Base-by-base conservation (phyloP, 352 stramenopile species). In the Phytophthora tubulina region DNA sequence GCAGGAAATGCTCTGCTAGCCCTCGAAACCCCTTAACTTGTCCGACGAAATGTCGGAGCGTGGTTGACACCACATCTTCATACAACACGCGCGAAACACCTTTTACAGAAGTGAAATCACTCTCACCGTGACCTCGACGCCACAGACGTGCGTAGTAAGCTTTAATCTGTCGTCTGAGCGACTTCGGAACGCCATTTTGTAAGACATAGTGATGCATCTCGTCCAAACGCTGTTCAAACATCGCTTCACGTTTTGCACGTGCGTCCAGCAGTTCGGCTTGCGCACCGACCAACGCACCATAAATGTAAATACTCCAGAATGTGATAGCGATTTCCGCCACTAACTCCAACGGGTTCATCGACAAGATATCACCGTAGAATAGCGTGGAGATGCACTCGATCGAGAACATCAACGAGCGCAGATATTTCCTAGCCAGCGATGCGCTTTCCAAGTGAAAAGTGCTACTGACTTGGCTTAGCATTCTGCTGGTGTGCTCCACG, bases 151-250 rank as follows among this genome's bases (percentile, higher is more conserved):
- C 82, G 52, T 92, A 92, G 60, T 91, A 92, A 31, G 85, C 68
- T 68, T 94, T 92, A 49, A 93, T 85, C 41, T 93, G 84, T 38
- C 80, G 79, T 61, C 88, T 90, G 21, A 94, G 64, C 2, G 51
- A 65, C 39, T 94, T 91, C 2, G 84, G 84, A 1, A 92, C 79
- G 1, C 80, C 80, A 61, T 94, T 91, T 30, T 92, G 72, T 4
- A 89, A 56, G 6, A 94, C 51, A 46, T 92, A 94, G 67, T 91
- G 84, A 57, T 94, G 81, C 42, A 94, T 42, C 48, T 91, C 84
- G 2, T 67, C 80, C 41, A 92, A 53, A 27, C 78, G 86, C 52
- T 94, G 81, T 70, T 94, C 86, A 36, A 92, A 91, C 2, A 72
- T 59, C 3, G 86, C 86, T 45, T 90, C 77, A 10, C 71, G 63